Evolutionary conservation across 192 early-diverging fungal species (phyloP), one percentile per base, ranked within the genome.

Genomic region (Physocladia obscura): DNA sequence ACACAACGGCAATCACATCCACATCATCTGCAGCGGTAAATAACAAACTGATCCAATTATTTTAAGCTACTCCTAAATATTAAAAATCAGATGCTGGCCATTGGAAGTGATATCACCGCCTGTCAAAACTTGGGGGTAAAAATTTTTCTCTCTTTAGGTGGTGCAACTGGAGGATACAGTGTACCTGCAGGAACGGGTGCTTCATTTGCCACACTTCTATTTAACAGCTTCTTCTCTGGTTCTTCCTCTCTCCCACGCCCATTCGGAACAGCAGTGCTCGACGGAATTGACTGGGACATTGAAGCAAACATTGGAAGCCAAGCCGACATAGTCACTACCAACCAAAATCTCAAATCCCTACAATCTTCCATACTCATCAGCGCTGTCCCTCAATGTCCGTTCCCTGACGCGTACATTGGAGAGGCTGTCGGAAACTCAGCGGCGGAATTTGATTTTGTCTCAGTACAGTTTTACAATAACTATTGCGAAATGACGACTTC

Each of bases 391-490:
- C 90, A 92, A 54, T 92, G 90, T 48, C 82, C 86, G 1, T 90
- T 82, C 63, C 85, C 89, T 17, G 87, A 92, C 74, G 83, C 80
- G 1, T 88, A 89, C 68, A 59, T 89, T 1, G 86, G 84, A 0
- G 77, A 77, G 0, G 22, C 63, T 13, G 19, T 65, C 34, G 77
- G 84, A 21, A 70, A 90, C 2, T 77, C 89, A 50, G 74, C 81
- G 26, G 82, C 89, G 1, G 88, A 84, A 55, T 74, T 87, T 4
- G 87, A 89, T 57, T 81, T 89, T 85, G 78, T 92, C 0, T 89
- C 85, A 82, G 85, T 92, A 1, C 90, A 92, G 75, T 92, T 90
- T 62, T 92, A 92, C 79, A 92, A 92, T 78, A 92, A 92, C 77
- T 90, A 86, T 73, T 92, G 90, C 50, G 77, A 81, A 29, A 70